These are phyloP conservation scores for Aspergillus quadrilineatus DNA, from an alignment of 2,329 filamentous ascomycete species.

Conservation along the genomic window DNA sequence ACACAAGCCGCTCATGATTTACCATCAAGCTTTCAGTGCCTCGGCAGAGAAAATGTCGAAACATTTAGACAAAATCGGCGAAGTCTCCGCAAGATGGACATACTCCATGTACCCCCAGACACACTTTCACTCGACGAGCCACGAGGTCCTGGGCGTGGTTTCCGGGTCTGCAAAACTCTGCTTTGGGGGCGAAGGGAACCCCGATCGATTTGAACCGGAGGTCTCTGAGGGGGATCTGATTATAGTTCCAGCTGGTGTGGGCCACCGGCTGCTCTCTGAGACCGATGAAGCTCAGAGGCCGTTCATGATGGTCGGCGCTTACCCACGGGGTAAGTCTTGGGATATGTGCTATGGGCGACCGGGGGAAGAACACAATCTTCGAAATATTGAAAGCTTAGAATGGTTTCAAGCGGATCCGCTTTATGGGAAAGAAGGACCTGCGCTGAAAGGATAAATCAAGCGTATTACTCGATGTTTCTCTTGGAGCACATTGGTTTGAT, in stretches of 20 bases:
- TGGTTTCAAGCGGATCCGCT: conserved; percentile 64
- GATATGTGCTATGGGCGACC: conserved; percentile 69
- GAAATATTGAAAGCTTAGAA: conserved; percentile 48
- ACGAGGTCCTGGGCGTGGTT: conserved; percentile 65
- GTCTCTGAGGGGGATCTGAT: conserved; percentile 63
- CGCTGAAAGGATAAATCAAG: conserved; percentile 38
- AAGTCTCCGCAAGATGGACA: conserved; percentile 64
- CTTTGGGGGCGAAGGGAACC: conserved; percentile 66
- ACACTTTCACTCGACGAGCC: conserved; percentile 67
- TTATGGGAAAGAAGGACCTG: conserved; percentile 57
- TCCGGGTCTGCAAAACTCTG: conserved; percentile 60
- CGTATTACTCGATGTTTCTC: background rate
- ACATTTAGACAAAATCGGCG: conserved; percentile 54
- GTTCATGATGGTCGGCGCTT: conserved; percentile 68
- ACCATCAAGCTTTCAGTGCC: conserved; percentile 58
- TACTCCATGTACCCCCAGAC: conserved; percentile 67
- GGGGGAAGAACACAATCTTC: conserved; percentile 55
- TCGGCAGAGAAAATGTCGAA: conserved; percentile 55
- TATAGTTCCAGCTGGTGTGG: conserved; percentile 65
- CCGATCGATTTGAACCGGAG: conserved; percentile 54
- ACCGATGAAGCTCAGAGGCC: conserved; percentile 36
- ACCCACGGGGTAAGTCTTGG: conserved; percentile 59
- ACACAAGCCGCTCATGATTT: conserved; percentile 64
- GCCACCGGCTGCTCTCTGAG: conserved; percentile 62
- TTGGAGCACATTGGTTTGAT: background rate